Base-by-base conservation (phyloP, 805 yeast species). In the Wickerhamiella australiensis region DNA sequence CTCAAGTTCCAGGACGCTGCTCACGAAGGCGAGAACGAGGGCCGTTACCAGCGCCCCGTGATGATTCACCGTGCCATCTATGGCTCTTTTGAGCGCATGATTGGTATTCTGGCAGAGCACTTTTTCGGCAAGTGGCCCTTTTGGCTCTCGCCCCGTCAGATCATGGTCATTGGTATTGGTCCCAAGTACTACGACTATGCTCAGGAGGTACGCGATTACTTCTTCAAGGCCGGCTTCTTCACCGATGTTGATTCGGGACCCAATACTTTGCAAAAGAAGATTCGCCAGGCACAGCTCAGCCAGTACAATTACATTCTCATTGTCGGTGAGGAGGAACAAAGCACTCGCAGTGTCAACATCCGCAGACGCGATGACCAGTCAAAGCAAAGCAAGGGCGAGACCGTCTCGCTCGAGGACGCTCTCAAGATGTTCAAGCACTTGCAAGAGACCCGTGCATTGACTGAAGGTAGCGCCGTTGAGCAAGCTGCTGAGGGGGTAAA, bases 51-150 rank as follows among this genome's bases (percentile, higher is more conserved):
- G 51, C 84, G 95, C 68, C 99, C 99, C 47, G 99, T 92, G 50
- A 92, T 92, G 97, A 90, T 92, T 64, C 99, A 92, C 74, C 85
- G 99, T 72, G 99, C 99, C 57, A 86, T 92, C 58, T 77, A 90
- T 65, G 99, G 99, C 59, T 85, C 96, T 42, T 94, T 92, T 53
- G 99, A 92, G 76, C 85, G 99, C 76, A 88, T 92, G 97, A 85
- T 95, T 55, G 98, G 96, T 55, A 90, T 92, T 60, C 79, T 92
- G 68, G 88, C 95, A 52, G 99, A 92, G 71, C 98, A 92, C 73
- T 92, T 75, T 71, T 95, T 88, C 65, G 99, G 99, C 63, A 92
- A 87, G 68, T 92, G 99, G 99, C 99, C 99, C 63, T 85, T 92
- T 77, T 92, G 98, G 98, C 76, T 92, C 65, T 88, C 97, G n/a